These are phyloP conservation scores for Verticillium nubilum DNA, from an alignment of 2,329 filamentous ascomycete species.

Conservation along the genomic window DNA sequence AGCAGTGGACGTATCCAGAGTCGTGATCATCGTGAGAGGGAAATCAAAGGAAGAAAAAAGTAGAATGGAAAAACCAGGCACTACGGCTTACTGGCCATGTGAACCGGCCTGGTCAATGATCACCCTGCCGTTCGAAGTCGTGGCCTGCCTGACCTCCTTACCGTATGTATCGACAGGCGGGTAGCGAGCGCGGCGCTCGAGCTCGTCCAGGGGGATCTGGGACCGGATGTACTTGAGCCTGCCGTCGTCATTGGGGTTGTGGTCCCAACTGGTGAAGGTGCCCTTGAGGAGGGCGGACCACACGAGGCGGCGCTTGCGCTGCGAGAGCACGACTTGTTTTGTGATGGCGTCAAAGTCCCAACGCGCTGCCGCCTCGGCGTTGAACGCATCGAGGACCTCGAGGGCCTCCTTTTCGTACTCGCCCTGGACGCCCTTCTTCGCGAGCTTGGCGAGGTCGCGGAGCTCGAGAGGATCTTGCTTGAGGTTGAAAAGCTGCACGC, in stretches of 20 bases:
- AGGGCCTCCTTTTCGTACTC: conserved; percentile 40
- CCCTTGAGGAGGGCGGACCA: conserved; percentile 77
- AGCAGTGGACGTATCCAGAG: not conserved
- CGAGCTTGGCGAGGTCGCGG: conserved; percentile 59
- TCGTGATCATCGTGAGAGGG: not conserved
- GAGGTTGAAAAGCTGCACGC: conserved; percentile 80
- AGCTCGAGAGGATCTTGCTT: conserved; percentile 69
- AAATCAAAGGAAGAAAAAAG: not conserved
- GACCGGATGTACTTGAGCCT: conserved; percentile 77
- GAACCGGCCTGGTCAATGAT: conserved; percentile 37
- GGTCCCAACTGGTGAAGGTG: conserved; percentile 78
- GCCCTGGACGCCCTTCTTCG: conserved; percentile 31
- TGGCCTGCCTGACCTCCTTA: conserved; percentile 33
- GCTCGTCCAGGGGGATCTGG: conserved; percentile 72
- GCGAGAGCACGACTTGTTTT: conserved; percentile 65
- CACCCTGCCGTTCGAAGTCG: conserved; percentile 16
- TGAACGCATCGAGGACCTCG: conserved; percentile 58
- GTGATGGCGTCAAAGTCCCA: conserved; percentile 83
- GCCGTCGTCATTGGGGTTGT: conserved; percentile 68
- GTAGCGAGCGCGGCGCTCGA: conserved; percentile 71
- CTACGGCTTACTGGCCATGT: conserved; percentile 28
- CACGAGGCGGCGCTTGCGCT: conserved; percentile 72
- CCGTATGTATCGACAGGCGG: conserved; percentile 57
- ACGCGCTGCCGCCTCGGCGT: conserved; percentile 64
- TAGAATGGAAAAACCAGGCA: not conserved